Base-by-base conservation (phyloP, 2,329 filamentous ascomycete genomes). In the Penicillium sp. region DNA sequence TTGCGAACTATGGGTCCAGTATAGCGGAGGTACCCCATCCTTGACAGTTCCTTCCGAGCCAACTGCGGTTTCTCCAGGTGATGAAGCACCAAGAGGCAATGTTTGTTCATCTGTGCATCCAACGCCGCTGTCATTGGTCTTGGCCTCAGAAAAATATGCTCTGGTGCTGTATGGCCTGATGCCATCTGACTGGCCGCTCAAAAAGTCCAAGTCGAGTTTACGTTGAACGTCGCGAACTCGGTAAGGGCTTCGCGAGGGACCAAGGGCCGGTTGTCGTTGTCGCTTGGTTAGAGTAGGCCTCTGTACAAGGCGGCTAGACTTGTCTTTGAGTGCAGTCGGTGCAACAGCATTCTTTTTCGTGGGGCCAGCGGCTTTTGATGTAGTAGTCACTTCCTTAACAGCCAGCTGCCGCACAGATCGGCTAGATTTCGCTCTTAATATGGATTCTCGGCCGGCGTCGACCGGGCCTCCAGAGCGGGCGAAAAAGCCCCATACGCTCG, bases 1-100 rank as follows among this genome's bases (percentile, higher is more conserved):
- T 10, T 85, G 82, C 69, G 68, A 54, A 19, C 49, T 67, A 42
- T 74, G 70, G 51, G 63, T 73, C 72, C 72, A 75, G 52, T 68
- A 73, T 26, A 68, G 56, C 7, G 66, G 61, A 4, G 52, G 19
- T 31, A 47, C 13, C 9, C 47, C 8, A 16, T 43, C 35, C 3
- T 14, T 58, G 11, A 49, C 39, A 22, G 19, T 21, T 42, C 6
- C 39, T 14, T 13, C 19, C 19, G 2, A 11, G 19, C 39, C 11
- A 14, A 13, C 19, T 21, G 16, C 11, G 19, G 10, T 22, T 42
- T 42, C 39, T 14, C 11, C 19, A 13, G 10, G 11, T 22, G 39
- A 10, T 14, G 39, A 13, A 6, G 9, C 19, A 22, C 19, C 11
- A 22, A 42, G 19, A 42, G 19, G n/a, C 19, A 42, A 22, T 3